phyloP scores from a whole-genome alignment of 441 rosid species.

The Dalechampia spathulata region DNA sequence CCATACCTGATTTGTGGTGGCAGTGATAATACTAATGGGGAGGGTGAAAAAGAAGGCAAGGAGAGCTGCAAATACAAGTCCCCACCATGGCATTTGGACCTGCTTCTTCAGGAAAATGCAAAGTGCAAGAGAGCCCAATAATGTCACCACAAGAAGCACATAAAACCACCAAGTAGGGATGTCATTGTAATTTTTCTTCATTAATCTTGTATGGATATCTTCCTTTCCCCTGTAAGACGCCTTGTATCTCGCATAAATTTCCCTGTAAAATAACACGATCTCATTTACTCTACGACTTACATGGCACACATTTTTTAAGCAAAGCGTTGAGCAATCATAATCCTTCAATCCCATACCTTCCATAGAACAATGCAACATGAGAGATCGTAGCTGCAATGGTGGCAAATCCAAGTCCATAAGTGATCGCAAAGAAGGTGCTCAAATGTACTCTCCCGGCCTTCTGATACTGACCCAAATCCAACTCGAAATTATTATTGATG shows the following conservation, averaged over 20 bases:
- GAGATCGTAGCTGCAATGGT: constrained; percentile 27
- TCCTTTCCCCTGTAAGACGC: constrained; percentile 26
- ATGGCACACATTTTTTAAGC: too few relatives aligned
- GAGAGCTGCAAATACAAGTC: constrained; percentile 29
- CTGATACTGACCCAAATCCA: constrained; percentile 20
- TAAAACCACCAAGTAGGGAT: constrained; percentile 42
- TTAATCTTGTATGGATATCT: constrained; percentile 35
- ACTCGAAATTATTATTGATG: constrained; percentile 23
- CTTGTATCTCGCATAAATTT: constrained; percentile 24
- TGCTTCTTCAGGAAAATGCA: constrained; percentile 26
- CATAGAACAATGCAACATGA: constrained; percentile 32
- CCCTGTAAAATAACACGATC: constrained; percentile 16
- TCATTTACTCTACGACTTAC: background rate
- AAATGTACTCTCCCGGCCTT: constrained; percentile 21
- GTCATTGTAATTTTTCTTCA: constrained; percentile 28
- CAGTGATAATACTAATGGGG: too few relatives aligned
- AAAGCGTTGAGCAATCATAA: too few relatives aligned
- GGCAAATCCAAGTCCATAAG: constrained; percentile 29
- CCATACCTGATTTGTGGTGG: constrained; percentile 38
- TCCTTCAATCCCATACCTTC: constrained; percentile 23
- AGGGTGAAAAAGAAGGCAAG: constrained; percentile 35
- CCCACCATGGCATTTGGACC: constrained; percentile 47
- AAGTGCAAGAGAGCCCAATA: constrained; percentile 23
- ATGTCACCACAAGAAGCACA: constrained; percentile 18
- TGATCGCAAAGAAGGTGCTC: constrained; percentile 29